Base-by-base conservation (phyloP, 441 rosid species). In the Monsonia emarginata region DNA sequence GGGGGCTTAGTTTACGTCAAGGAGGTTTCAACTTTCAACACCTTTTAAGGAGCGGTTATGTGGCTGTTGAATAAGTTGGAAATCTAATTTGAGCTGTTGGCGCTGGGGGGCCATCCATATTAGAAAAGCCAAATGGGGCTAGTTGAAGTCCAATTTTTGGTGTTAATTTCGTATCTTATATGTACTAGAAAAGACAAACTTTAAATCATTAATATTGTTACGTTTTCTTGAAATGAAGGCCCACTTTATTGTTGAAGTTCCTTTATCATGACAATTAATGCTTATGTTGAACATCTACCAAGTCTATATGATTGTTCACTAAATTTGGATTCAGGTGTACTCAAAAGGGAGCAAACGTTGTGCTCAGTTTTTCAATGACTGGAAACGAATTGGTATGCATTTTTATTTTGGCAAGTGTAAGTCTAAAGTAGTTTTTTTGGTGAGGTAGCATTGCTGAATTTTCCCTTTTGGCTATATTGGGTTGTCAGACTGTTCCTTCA, bases 311-410 rank as follows among this genome's bases (percentile, higher is more conserved):
- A 46, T 36, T 61, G 16, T 63, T 70, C n/a, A 62, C 68, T 64
- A 66, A 54, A 64, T 72, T 74, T 71, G 64, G 4, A 71, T 58
- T 24, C 76, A 93, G 98, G 78, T 88, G 61, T 90, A 86, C 80
- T 84, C 98, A 65, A 80, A 77, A 61, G 88, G 90, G 76, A 93
- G 96, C 83, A 72, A 69, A 52, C 85, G 67, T 65, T 87, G 86
- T 80, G 86, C 86, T 65, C 89, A 79, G n/a, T 83, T 75, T 78
- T 70, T 74, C 70, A 65, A 73, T 66, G 70, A 76, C 13, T 93
- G 97, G 97, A 83, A 76, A 80, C 76, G 78, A 74, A 85, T 85
- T 54, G 93, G 98, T 93, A 83, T 30, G 72, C 46, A 32, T 42
- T 60, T 68, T 30, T 42, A 26, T 59, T 16, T 56, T 63, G 36